Base-by-base conservation (phyloP, 73 alveolate genomes). In the Paramecium caudatum region DNA sequence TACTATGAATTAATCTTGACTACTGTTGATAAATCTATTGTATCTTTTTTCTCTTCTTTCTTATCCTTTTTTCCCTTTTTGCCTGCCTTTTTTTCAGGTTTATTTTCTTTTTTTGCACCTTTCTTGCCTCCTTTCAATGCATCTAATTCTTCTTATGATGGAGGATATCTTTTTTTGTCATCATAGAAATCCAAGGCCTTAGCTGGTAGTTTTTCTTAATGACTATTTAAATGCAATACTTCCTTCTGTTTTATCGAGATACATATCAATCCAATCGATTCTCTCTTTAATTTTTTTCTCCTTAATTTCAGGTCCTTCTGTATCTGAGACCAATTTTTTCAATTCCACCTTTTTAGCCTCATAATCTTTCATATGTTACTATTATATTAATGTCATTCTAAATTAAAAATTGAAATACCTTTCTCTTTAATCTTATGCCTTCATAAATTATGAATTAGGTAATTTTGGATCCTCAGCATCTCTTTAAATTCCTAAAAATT, bases 261-360 rank as follows among this genome's bases (percentile, higher is more conserved):
- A 91, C 63, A 94, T 93, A 61, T 90, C 91, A 33, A 95, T 94
- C 97, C 97, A 95, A 27, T 94, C 97, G 63, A 97, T 91, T 47
- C 99, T 70, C 65, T 96, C 98, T 87, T 94, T 94, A 19, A 90
- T 43, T 98, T 95, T 96, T 2, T 86, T 81, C 46, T 95, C 99
- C 49, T 82, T 78, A 41, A 96, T 95, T 62, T 96, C 99, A 4
- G 97, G 96, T 34, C 99, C 99, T 91, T 96, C 98, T 61, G 94
- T 94, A 39, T 94, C 95, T 17, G 82, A 84, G 46, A 96, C 97
- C 1, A 91, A 90, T 8, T 82, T 95, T 91, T 96, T 95, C 47
- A 93, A 46, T 34, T 95, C 97, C 27, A 93, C 94, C 78, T 87
- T 82, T 50, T 93, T 98, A 37, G 74, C 91, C 25, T 93, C 92